These are phyloP conservation scores for Botrytis porri DNA, from an alignment of 2,329 filamentous ascomycete species.

Conservation along the genomic window DNA sequence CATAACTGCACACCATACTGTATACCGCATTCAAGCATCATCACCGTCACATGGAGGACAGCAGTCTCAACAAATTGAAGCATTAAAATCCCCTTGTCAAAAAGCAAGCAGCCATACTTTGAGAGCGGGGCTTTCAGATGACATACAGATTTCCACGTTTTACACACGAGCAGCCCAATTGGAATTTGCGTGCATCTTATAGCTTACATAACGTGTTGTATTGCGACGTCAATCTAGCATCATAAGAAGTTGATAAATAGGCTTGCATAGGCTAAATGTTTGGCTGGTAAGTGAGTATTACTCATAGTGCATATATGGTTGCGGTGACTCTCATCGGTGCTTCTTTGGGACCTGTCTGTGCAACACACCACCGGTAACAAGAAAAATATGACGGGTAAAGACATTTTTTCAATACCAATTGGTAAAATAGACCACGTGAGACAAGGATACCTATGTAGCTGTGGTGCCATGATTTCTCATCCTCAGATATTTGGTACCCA, in stretches of 20 bases:
- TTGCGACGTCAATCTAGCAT: slow-evolving; percentile 2
- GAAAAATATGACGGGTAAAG: not conserved
- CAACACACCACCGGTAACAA: not conserved
- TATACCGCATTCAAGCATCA: not conserved
- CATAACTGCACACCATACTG: not conserved
- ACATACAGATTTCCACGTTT: slow-evolving; percentile 5
- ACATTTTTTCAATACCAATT: slow-evolving; percentile 4
- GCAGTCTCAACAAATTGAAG: not conserved
- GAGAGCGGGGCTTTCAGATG: not conserved
- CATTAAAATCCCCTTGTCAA: not conserved
- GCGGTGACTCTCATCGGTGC: not conserved
- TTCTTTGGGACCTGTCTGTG: slow-evolving; percentile 5
- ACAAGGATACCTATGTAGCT: slow-evolving; percentile 5
- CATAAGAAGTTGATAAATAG: not conserved
- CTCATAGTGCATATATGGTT: not conserved
- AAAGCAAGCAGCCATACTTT: not conserved
- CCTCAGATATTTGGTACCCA: slow-evolving; percentile 2
- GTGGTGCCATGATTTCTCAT: slow-evolving; percentile 11
- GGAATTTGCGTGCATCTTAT: not conserved
- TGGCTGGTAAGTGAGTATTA: not conserved
- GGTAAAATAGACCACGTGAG: not conserved
- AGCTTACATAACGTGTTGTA: not conserved
- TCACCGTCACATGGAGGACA: not conserved
- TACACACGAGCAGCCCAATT: not conserved
- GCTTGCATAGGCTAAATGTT: not conserved